Percentiles rank a stretch among this genome's conserved stretches.
Evolutionary conservation across 2,329 filamentous ascomycete species (phyloP).

Genomic region (Colletotrichum coccodes): DNA sequence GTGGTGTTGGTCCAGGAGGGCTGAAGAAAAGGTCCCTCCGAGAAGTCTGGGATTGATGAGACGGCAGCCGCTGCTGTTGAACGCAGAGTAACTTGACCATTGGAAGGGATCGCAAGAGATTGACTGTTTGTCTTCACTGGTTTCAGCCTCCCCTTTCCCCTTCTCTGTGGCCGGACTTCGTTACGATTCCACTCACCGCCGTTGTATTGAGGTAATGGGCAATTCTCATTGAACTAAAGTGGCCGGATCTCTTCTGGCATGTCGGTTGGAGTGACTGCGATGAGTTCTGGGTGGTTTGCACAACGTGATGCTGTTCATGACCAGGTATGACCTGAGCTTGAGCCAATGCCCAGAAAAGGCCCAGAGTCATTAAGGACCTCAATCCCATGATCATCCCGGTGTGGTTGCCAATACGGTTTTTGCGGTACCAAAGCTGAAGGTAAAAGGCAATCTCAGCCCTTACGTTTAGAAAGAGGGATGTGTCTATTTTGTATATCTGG

Average conservation of each 20-base stretch:
- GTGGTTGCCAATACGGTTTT: no score
- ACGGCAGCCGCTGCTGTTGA: not conserved
- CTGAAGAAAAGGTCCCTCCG: not conserved
- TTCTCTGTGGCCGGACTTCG: no score
- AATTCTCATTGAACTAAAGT: not conserved
- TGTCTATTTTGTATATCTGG: no score
- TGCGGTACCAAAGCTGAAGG: no score
- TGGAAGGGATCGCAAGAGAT: not conserved
- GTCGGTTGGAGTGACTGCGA: not conserved
- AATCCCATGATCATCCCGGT: not conserved
- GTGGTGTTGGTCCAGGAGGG: not conserved
- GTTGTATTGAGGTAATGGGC: not conserved
- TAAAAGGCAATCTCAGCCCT: no score
- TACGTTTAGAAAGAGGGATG: no score
- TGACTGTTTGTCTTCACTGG: not conserved
- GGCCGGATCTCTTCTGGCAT: not conserved
- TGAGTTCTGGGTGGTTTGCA: not conserved
- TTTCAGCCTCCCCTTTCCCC: no score
- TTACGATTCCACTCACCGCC: not conserved
- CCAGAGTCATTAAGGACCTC: not conserved
- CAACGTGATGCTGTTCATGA: not conserved
- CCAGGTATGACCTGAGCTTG: not conserved
- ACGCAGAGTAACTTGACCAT: not conserved
- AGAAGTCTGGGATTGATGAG: not conserved
- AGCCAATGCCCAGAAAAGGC: not conserved